Base-by-base conservation (phyloP, 2,329 filamentous ascomycete species). In the Penicillium capsulatum region DNA sequence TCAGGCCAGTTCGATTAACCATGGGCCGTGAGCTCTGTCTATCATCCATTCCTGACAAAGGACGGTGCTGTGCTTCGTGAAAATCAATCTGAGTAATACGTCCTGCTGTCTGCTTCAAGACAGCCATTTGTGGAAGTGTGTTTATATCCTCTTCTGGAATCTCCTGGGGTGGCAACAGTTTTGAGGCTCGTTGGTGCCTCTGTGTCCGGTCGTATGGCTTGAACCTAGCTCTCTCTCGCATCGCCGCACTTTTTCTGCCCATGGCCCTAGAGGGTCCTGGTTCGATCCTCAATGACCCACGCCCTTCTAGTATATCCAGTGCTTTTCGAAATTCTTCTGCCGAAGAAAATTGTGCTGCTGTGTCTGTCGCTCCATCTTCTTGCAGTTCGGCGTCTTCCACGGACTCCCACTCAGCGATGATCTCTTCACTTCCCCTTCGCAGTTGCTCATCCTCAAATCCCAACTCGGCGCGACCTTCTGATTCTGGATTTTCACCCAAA, bases 141-240 rank as follows among this genome's bases (percentile, higher is more conserved):
- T 40, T 35, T 38, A 40, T 45, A 19, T 40, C 37, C 42, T 40
- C 17, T 31, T 40, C 37, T 11, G 38, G 33, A 34, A 37, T 37
- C 15, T 40, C 42, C 20, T 40, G 22, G 3, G 42, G 37, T 19
- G 24, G 34, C 1, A 7, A 34, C 15, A 31, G 37, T 20, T 32
- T 29, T n/a, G 15, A 14, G 11, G 32, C 24, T 43, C 29, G 27
- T 31, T 31, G 20, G 16, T 20, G 3, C 31, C 26, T 35, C 40
- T 38, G 6, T 36, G 14, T 36, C 26, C 15, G 17, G 32, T 43
- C 16, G 30, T 43, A 43, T 43, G 16, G 40, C 34, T 31, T 34
- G 3, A 17, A 42, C 27, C 34, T 42, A 7, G 26, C 30, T 11
- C 30, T 35, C 16, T 42, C 17, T 40, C 28, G 13, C 11, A 41